A percentile compares a stretch with the other conserved stretches of the same genome.
phyloP scores from a whole-genome alignment of 495 filamentous ascomycete genomes.

The Xylaria venustula region DNA sequence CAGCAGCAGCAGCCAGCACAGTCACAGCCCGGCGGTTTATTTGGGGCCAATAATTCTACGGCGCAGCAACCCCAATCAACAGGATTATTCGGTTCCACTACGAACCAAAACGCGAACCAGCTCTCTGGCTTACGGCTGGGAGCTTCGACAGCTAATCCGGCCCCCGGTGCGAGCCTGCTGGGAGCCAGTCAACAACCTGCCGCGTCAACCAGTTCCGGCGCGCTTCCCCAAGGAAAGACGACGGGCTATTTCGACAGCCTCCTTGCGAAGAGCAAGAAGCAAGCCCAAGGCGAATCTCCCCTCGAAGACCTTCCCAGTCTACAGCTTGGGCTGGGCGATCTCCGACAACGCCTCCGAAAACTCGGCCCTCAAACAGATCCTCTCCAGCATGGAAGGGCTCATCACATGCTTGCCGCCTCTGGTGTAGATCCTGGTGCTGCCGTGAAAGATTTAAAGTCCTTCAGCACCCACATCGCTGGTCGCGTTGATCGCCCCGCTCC shows the following conservation, averaged over 20 bases:
- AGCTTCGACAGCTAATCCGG: slow-evolving; percentile 3
- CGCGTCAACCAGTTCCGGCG: slow-evolving; percentile 8
- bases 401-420: slow-evolving; percentile 87
- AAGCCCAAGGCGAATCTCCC: slow-evolving; percentile 51
- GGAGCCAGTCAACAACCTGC: slow-evolving; percentile 18
- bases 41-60: slow-evolving; percentile 2
- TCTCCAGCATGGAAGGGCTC: slow-evolving; percentile 63
- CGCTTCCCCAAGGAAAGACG: slow-evolving; percentile 30
- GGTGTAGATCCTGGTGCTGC: slow-evolving; percentile 77
- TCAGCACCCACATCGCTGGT: slow-evolving; percentile 40
- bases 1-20: neutral
- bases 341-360: slow-evolving; percentile 78
- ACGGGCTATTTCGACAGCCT: slow-evolving; percentile 84
- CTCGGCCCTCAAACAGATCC: slow-evolving; percentile 58
- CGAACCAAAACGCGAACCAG: slow-evolving; percentile 13
- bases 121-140: slow-evolving; percentile 13
- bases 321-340: slow-evolving; percentile 82
- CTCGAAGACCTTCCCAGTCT: slow-evolving; percentile 64
- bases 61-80: slow-evolving; percentile 19
- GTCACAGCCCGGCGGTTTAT: slow-evolving; percentile 13
- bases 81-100: slow-evolving; percentile 19
- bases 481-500: slow-evolving; percentile 31
- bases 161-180: slow-evolving; percentile 16
- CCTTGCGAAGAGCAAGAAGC: slow-evolving; percentile 71
- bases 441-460: slow-evolving; percentile 69